phyloP scores from a whole-genome alignment of 441 rosid genomes.

The Erodium chrysanthum region DNA sequence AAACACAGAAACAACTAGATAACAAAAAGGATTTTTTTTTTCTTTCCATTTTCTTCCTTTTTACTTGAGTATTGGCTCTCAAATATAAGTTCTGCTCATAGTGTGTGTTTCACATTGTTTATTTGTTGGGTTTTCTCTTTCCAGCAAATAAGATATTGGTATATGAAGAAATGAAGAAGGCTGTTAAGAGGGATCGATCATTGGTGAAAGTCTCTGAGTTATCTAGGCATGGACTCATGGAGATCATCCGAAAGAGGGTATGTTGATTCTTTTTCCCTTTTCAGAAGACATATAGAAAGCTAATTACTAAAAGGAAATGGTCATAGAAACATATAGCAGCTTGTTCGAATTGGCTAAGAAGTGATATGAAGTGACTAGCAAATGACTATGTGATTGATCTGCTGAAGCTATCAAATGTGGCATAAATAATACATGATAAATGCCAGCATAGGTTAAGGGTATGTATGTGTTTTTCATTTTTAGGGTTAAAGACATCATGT shows the following conservation, averaged over 20 bases:
- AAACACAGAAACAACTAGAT: too few relatives aligned
- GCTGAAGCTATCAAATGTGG: too few relatives aligned
- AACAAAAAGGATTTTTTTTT: too few relatives aligned
- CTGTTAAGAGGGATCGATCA: conserved; percentile 85
- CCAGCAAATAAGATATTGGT: conserved; percentile 85
- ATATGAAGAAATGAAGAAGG: conserved; percentile 81
- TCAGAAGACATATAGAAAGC: background rate
- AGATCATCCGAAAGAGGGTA: conserved; percentile 95
- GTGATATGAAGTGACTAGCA: too few relatives aligned
- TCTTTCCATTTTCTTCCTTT: background rate
- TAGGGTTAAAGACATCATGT: too few relatives aligned
- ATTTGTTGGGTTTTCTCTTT: conserved; percentile 16
- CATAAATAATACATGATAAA: too few relatives aligned
- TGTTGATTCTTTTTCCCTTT: conserved; percentile 11
- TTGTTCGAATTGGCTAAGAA: too few relatives aligned
- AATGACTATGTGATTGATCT: too few relatives aligned
- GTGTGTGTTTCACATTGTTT: conserved; percentile 15
- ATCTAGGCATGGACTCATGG: conserved; percentile 93
- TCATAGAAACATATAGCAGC: too few relatives aligned
- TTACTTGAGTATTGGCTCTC: conserved; percentile 2
- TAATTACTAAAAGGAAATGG: background rate
- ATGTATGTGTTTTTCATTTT: too few relatives aligned
- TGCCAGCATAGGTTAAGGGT: too few relatives aligned
- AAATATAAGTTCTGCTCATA: background rate
- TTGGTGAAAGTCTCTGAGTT: conserved; percentile 80